These are phyloP conservation scores for Heliophila coronopifolia DNA, from an alignment of 441 rosid genomes.

Conservation along the genomic window DNA sequence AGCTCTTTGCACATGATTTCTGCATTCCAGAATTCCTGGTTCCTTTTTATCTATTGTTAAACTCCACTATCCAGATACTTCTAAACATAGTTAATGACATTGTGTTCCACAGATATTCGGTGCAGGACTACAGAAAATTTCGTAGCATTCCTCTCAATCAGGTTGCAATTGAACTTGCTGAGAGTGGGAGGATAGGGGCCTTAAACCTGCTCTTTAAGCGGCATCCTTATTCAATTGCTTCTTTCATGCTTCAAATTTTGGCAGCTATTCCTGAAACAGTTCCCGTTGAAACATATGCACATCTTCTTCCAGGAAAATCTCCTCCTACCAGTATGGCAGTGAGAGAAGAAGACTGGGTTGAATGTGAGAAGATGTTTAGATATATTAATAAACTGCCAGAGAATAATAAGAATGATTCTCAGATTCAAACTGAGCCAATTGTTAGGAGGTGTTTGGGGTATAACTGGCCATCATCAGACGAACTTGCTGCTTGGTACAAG, in stretches of 20 bases:
- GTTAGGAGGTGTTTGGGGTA: slow-evolving; percentile 50
- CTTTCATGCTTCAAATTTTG: slow-evolving; percentile 60
- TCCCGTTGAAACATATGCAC: slow-evolving; percentile 75
- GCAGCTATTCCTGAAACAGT: slow-evolving; percentile 90
- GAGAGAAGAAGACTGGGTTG: slow-evolving; percentile 99
- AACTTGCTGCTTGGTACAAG: slow-evolving; percentile 76
- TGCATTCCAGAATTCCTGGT: not conserved
- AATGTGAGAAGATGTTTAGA: slow-evolving; percentile 69
- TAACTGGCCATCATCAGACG: slow-evolving; percentile 68
- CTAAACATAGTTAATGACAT: slow-evolving; percentile 40
- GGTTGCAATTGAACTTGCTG: slow-evolving; percentile 74
- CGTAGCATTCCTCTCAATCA: slow-evolving; percentile 59
- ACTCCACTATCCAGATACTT: slow-evolving; percentile 26
- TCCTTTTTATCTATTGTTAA: not conserved
- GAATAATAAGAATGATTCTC: slow-evolving; percentile 39
- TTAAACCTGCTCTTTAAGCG: slow-evolving; percentile 89
- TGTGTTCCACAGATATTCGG: slow-evolving; percentile 67
- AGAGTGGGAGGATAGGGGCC: slow-evolving; percentile 93
- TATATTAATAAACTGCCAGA: slow-evolving; percentile 54
- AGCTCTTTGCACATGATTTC: not conserved
- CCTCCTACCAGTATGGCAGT: slow-evolving; percentile 60
- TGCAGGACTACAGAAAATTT: slow-evolving; percentile 81
- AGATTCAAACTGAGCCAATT: slow-evolving; percentile 73
- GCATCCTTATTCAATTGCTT: slow-evolving; percentile 78
- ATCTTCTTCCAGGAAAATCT: slow-evolving; percentile 86